Evolutionary conservation across 208 protist genomes (phyloP), one percentile per base, ranked within the genome.

Genomic region (Trypanosoma vivax): DNA sequence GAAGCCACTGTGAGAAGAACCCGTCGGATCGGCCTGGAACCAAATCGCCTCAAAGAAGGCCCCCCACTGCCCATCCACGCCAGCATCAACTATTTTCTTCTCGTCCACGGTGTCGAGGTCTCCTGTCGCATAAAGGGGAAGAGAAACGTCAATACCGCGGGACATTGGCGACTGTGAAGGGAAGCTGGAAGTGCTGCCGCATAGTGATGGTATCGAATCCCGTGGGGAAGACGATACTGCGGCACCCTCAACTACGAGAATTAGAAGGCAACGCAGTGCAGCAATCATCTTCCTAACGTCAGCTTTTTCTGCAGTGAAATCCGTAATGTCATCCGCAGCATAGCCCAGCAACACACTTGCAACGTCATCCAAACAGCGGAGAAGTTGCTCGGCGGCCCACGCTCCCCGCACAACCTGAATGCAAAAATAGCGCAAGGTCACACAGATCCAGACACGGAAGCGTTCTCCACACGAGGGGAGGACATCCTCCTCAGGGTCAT

Each of bases 21-120:
- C 49, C 5, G 71, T 71, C 0, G 79, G 74, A 43, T 88, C 83
- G 5, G 50, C 57, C 54, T 91, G 83, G 29, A 86, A 68, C 84
- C 77, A 88, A 18, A 92, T 23, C 33, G 80, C 84, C 47, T 88
- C 84, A 56, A 82, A 51, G 16, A 92, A 24, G 16, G 61, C 38
- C 9, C 67, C 60, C 84, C 84, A 92, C 4, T 70, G 41, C 38
- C 73, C 60, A 18, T 60, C 37, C 52, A 85, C 80, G 25, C 57
- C 38, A 23, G 27, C 52, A 42, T 5, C 34, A 16, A 47, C 28
- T 4, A 35, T 27, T 23, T 5, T 16, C n/a, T 14, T 24, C 14
- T 23, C 23, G 13, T 56, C 19, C 3, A 33, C 14, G 0, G 23
- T 11, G 11, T 42, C 19, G 13, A 50, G 4, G n/a, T 49, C 39